Base-by-base conservation (phyloP, 1,139 yeast species). In the Candida mesenterica region DNA sequence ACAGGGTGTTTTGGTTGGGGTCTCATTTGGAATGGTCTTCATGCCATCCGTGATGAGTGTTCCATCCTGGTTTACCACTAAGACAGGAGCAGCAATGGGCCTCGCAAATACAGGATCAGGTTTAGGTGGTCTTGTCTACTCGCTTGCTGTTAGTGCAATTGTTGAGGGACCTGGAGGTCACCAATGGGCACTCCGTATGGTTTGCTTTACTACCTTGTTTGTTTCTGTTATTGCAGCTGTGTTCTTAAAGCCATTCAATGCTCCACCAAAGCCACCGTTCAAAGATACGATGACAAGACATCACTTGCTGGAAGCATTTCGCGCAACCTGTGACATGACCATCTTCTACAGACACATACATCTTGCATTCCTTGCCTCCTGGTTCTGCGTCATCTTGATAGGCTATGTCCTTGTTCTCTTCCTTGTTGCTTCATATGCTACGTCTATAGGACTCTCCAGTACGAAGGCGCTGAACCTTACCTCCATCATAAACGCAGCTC, bases 111-210 rank as follows among this genome's bases (percentile, higher is more conserved):
- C 73, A 10, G 88, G 88, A 2, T 66, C 82, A 8, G 88, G 88
- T 8, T 44, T 75, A 10, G 8, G 75, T n/a, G 87, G 87, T 22
- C 64, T 79, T 25, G 58, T 74, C 1, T 77, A 75, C 46, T 67
- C 79, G 2, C 58, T 77, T 31, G 65, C 72, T 18, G 58, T 75
- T 23, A 72, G 76, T 46, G 62, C 64, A 20, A 53, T 80, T 15
- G 64, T 80, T 28, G 54, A 68, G 18, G 57, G 58, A n/a, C 68
- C 79, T 4, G 82, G 84, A 0, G 65, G 76, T 48, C 84, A 75
- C 43, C 57, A 65, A 38, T 82, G 89, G 90, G 82, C 89, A 0
- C 62, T 82, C 39, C 61, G 90, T 41, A 72, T 80, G 72, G 61
- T 75, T 27, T 82, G 78, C 0, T 62, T 77, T 19, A 63, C 75